Base-by-base conservation (phyloP, 495 filamentous ascomycete species). In the Penicillium nucicola region DNA sequence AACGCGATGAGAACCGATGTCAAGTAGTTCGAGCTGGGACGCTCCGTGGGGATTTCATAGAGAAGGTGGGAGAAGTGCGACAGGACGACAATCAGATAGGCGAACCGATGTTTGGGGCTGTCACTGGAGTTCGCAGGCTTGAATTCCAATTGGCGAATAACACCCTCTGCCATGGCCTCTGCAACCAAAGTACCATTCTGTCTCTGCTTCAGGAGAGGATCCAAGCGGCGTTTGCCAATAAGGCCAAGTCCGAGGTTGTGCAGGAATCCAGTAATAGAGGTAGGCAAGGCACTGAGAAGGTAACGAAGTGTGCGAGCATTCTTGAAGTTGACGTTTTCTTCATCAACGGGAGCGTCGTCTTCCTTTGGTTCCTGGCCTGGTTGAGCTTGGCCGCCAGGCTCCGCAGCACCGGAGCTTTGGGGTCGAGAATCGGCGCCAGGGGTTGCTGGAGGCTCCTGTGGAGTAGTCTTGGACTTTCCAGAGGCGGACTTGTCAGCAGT, bases 1-100 rank as follows among this genome's bases (percentile, higher is more conserved):
- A 97, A 97, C 13, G 88, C 84, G 53, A 91, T 79, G 28, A 97
- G 66, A 25, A 96, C 85, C 13, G 92, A 77, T 7, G 88, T 88
- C 37, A 96, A 79, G 23, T 88, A 82, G 53, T 87, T 84, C 3
- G 79, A 67, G n/a, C 66, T 71, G 4, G 76, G 70, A 3, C 83
- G 84, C 15, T 88, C 87, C 39, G 71, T 62, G 12, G 71, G 68
- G 37, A 77, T 75, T 67, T 95, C 92, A 51, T 92, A 81, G 39
- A 96, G 71, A 60, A 95, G 76, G 52, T 90, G 86, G 28, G 84
- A 84, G 33, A 95, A 71, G 0, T 86, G 84, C 39, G 85, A 84
- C 12, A 96, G 68, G 61, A 90, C 86, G 23, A 90, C 81, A 45
- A 89, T 87, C 76, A 86, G 89, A 62, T 93, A 92, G 2, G 84